These are phyloP conservation scores for Vitis vinifera DNA, from an alignment of 164 flowering plant genomes.

Conservation along the genomic window ASM3070453v1 NC_081810.1:3310501-3311000, in stretches of 20 bases:
- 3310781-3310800: slow-evolving; percentile 12
- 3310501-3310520: slow-evolving; percentile 22
- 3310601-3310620: slow-evolving; percentile 15
- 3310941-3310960: too few relatives aligned
- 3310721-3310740: slow-evolving; percentile 10
- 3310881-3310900: too few relatives aligned
- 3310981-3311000: too few relatives aligned
- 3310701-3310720: background rate
- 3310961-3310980: too few relatives aligned
- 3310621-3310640: slow-evolving; percentile 1
- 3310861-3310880: too few relatives aligned
- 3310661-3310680: background rate
- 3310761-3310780: slow-evolving; percentile 18
- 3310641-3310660: background rate
- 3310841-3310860: background rate
- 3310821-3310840: slow-evolving; percentile 8
- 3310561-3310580: slow-evolving; percentile 6
- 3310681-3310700: background rate
- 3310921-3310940: too few relatives aligned
- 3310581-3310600: slow-evolving; percentile 18
- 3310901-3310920: too few relatives aligned
- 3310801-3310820: background rate
- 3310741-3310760: slow-evolving; percentile 22
- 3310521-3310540: slow-evolving; percentile 28
- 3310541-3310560: slow-evolving; percentile 6